These are phyloP conservation scores for Clonostachys chloroleuca DNA, from an alignment of 2,329 filamentous ascomycete species.

Conservation along the genomic window DNA sequence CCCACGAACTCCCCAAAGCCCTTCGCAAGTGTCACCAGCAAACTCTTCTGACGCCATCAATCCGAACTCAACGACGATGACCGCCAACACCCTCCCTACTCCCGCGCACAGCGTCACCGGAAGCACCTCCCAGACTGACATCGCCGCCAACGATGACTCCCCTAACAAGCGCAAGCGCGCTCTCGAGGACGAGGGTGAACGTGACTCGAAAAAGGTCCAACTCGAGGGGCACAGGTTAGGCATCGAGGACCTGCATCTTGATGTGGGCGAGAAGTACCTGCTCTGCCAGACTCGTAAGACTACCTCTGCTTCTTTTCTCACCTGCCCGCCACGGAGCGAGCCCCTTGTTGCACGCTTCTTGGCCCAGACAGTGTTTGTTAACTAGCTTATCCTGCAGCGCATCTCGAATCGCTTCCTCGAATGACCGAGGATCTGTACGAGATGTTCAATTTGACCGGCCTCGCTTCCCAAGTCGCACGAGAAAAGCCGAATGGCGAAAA, in stretches of 20 bases:
- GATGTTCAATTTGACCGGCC: constrained; percentile 48
- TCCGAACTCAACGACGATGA: constrained; percentile 30
- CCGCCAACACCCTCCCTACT: constrained; percentile 51
- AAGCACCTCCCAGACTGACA: constrained; percentile 36
- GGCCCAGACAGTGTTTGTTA: constrained; percentile 29
- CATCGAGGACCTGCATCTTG: constrained; percentile 61
- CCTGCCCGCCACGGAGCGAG: constrained; percentile 7
- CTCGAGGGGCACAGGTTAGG: constrained; percentile 56
- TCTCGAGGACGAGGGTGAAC: constrained; percentile 50
- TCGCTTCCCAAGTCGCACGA: constrained; percentile 59
- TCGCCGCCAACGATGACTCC: constrained; percentile 45
- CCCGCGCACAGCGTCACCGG: constrained; percentile 61
- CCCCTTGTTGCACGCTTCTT: constrained; percentile 8
- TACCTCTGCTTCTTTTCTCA: constrained; percentile 36
- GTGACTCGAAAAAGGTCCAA: constrained; percentile 52
- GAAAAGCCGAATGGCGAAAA: constrained; percentile 63
- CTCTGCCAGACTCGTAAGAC: constrained; percentile 64
- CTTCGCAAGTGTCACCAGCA: constrained; percentile 55
- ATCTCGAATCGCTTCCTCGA: constrained; percentile 40
- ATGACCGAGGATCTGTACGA: constrained; percentile 55
- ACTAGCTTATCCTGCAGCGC: constrained; percentile 38
- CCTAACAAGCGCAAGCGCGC: constrained; percentile 59
- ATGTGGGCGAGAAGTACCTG: constrained; percentile 64
- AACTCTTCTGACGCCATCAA: constrained; percentile 45
- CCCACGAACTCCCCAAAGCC: constrained; percentile 64